Evolutionary conservation across 2,329 filamentous ascomycete genomes (phyloP).

Genomic region (Aspergillus ustus): DNA sequence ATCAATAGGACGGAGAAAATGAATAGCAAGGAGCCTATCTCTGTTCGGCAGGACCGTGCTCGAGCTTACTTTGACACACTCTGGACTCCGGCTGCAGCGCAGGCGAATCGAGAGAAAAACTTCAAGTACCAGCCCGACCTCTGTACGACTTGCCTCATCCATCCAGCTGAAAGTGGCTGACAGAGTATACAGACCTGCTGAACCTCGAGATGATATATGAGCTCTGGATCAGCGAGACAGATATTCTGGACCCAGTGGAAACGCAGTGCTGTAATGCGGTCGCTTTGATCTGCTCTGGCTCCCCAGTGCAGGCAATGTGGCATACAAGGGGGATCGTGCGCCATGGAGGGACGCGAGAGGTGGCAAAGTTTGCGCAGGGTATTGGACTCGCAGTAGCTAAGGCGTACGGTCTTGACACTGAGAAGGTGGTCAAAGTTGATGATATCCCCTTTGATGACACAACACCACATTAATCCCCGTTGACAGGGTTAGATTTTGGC

Average conservation of each 20-base stretch:
- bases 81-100: conserved; percentile 2
- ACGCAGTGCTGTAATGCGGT: conserved; percentile 3
- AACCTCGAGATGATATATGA: conserved; percentile 2
- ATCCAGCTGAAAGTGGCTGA: too few species aligned
- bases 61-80: conserved; percentile 3
- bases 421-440: neutral
- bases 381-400: neutral
- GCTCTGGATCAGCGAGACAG: conserved; percentile 4
- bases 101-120: conserved; percentile 1
- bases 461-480: neutral
- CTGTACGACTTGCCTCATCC: neutral
- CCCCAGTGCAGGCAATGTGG: conserved; percentile 6
- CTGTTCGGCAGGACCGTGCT: neutral
- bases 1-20: neutral
- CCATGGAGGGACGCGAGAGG: neutral
- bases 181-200: neutral
- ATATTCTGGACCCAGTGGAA: neutral
- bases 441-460: conserved; percentile 5
- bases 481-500: neutral
- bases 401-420: neutral
- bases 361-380: neutral
- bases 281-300: conserved; percentile 7
- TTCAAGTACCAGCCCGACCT: conserved; percentile 11
- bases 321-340: neutral
- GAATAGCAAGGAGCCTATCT: neutral